Base-by-base conservation (phyloP, 345 rosid genomes). In the Pugionium cornutum region DNA sequence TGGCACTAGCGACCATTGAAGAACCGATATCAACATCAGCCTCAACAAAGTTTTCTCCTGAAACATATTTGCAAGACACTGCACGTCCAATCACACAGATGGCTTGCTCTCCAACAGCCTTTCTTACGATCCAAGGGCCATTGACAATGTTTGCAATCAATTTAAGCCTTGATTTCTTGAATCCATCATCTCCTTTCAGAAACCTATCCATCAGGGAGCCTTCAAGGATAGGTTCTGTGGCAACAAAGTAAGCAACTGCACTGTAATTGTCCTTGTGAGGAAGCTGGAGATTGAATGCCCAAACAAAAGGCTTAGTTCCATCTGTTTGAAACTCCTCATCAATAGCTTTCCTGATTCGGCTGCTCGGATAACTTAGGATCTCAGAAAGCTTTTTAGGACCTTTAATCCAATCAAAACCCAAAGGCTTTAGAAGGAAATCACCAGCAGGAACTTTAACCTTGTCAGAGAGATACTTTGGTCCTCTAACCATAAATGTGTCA, bases 71-170 rank as follows among this genome's bases (percentile, higher is more conserved):
- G 75, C 97, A 88, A 44, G 83, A 64, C 59, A 92, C 70, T 46
- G 98, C 84, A 29, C 94, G 97, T 43, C 98, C 98, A 26, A 92
- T 86, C 43, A 94, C 67, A 66, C 97, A 94, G 35, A 89, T 87
- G 1, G 99, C 99, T 68, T 89, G 99, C 83, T 94, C 97, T 44
- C 97, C 99, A 60, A 89, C 99, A 33, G 99, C 99, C 77, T 83
- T 94, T 77, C 82, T 85, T 29, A 94, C 97, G 2, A 89, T 88
- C 99, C 99, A 94, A 5, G 99, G 99, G 3, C 97, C 99, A 72
- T 86, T 82, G 63, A 86, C 96, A 31, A 94, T 83, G 89, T 90
- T 94, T 36, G 97, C 99, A 43, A 94, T 88, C 79, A 89, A 67
- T 66, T 94, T 94, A 42, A 94, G 96, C 82, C 95, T 82, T 7